A percentile compares a stretch with the other conserved stretches of the same genome.
These are phyloP conservation scores for Globisporangium viniferum DNA, from an alignment of 352 stramenopile genomes.

Conservation along the genomic window DNA sequence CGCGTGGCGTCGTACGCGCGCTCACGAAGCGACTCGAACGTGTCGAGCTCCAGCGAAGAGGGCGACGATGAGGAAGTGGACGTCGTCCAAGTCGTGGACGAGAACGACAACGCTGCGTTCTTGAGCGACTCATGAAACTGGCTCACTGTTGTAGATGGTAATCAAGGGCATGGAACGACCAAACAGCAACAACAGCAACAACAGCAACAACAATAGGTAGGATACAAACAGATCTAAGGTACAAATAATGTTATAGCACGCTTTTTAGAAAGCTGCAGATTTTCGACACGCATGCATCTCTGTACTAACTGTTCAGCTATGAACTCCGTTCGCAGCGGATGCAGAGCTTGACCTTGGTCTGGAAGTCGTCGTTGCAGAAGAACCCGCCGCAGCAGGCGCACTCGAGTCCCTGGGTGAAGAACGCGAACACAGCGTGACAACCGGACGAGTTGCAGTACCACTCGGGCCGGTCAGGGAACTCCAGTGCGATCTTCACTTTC, in stretches of 20 bases:
- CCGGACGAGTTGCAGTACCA: constrained; percentile 72
- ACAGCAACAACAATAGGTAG: constrained; percentile 5
- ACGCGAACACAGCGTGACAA: constrained; percentile 64
- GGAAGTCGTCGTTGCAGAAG: constrained; percentile 57
- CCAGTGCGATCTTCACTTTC: constrained; percentile 19
- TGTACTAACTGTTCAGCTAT: not conserved
- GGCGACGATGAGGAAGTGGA: constrained; percentile 10
- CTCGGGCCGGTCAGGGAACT: constrained; percentile 56
- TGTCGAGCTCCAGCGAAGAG: constrained; percentile 10
- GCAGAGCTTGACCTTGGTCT: constrained; percentile 36
- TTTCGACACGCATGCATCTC: not conserved
- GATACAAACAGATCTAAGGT: constrained; percentile 10
- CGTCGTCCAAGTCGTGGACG: constrained; percentile 14
- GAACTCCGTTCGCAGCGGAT: constrained; percentile 11
- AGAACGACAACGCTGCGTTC: constrained; percentile 1
- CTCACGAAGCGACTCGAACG: constrained; percentile 7
- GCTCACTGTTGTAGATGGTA: not conserved
- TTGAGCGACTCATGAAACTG: not conserved
- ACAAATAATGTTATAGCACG: constrained; percentile 17
- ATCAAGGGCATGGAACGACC: not conserved
- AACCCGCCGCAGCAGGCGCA: constrained; percentile 47
- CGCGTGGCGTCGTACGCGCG: constrained; percentile 7
- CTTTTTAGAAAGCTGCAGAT: not conserved
- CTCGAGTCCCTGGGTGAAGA: constrained; percentile 54
- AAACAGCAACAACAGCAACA: too few relatives aligned